These are phyloP conservation scores for Rhizopogon vesiculosus DNA, from an alignment of 768 basidiomycete species.

Conservation along the genomic window DNA sequence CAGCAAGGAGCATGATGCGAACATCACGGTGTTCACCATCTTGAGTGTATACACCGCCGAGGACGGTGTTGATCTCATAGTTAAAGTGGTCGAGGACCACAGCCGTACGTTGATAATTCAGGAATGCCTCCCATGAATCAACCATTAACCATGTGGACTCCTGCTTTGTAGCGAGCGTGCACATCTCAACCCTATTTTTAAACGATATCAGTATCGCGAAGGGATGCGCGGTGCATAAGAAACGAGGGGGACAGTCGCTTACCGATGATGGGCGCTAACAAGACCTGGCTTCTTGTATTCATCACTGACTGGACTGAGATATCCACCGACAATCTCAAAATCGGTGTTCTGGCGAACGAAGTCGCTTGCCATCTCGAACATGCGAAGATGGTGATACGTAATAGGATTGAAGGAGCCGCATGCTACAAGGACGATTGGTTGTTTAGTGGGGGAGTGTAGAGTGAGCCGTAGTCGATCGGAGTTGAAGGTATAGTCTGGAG, in stretches of 20 bases:
- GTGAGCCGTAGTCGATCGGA: slow-evolving; percentile 55
- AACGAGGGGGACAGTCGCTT: slow-evolving; percentile 27
- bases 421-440: slow-evolving; percentile 91
- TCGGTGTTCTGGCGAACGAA: slow-evolving; percentile 88
- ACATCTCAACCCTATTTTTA: slow-evolving; percentile 72
- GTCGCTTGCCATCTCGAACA: slow-evolving; percentile 99
- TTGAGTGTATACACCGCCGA: slow-evolving; percentile 72
- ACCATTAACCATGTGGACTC: slow-evolving; percentile 96
- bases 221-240: not conserved
- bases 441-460: slow-evolving; percentile 60
- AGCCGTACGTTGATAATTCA: slow-evolving; percentile 92
- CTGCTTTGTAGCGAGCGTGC: slow-evolving; percentile 83
- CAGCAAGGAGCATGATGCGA: slow-evolving; percentile 91
- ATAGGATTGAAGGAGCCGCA: slow-evolving; percentile 98
- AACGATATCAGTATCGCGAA: slow-evolving; percentile 8
- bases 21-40: slow-evolving; percentile 74
- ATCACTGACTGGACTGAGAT: slow-evolving; percentile 95
- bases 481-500: slow-evolving; percentile 64
- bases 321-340: slow-evolving; percentile 93
- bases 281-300: slow-evolving; percentile 96
- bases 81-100: slow-evolving; percentile 98
- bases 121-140: slow-evolving; percentile 96
- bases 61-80: slow-evolving; percentile 82
- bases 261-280: slow-evolving; percentile 86
- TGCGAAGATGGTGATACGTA: slow-evolving; percentile 95